Conservation (phyloP, 768 basidiomycete genomes). For the Kwoniella sp. region DNA sequence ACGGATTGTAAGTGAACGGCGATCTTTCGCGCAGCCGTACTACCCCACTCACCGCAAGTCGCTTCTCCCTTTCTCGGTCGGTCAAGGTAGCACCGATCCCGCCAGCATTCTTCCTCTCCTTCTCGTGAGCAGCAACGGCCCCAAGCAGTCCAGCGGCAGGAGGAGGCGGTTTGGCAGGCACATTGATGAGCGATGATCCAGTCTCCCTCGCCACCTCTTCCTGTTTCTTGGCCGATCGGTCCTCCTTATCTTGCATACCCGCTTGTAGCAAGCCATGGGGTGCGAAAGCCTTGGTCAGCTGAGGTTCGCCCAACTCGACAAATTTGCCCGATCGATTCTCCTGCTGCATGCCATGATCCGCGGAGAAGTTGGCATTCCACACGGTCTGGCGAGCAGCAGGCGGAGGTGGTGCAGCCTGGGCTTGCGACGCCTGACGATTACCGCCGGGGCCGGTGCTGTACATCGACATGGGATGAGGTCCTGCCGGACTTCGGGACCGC, state of each 20-base stretch:
- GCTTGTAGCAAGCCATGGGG: conserved; percentile 92
- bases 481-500: conserved; percentile 20
- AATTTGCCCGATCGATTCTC: conserved; percentile 57
- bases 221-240: conserved; percentile 89
- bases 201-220: conserved; percentile 89
- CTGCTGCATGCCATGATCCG: conserved; percentile 55
- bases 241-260: conserved; percentile 90
- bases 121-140: conserved; percentile 90
- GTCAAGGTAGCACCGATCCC: conserved; percentile 92
- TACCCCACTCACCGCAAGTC: conserved; percentile 58
- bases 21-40: not conserved
- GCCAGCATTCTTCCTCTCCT: conserved; percentile 88
- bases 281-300: conserved; percentile 89
- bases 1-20: not conserved
- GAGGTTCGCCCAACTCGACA: conserved; percentile 69
- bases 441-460: conserved; percentile 2
- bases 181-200: conserved; percentile 87
- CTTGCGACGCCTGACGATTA: not conserved
- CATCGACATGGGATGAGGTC: not conserved
- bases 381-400: conserved; percentile 60
- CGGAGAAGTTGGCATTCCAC: conserved; percentile 86
- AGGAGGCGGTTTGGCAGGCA: conserved; percentile 89
- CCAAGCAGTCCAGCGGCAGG: conserved; percentile 94
- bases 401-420: conserved; percentile 14
- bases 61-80: conserved; percentile 87